Evolutionary conservation across 345 rosid species (phyloP), one percentile per base, ranked within the genome.

Genomic region (Capsella bursapastoris): DNA sequence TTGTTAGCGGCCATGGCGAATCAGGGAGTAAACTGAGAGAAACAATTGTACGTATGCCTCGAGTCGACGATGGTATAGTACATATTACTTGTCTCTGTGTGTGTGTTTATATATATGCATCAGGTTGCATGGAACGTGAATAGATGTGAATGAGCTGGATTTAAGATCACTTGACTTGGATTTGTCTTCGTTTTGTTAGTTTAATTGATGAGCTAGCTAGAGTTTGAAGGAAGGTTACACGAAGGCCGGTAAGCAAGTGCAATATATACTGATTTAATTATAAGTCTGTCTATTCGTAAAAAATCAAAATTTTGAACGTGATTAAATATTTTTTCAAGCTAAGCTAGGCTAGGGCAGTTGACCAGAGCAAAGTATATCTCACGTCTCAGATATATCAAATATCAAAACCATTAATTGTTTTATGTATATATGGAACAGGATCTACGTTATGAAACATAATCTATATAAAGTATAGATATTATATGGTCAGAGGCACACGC

Each of bases 141-240:
- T 40, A 43, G 69, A 58, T 75, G 38, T 18, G 68, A 65, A 57
- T 57, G 55, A 77, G 76, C 80, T 77, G 80, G 72, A 77, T 50
- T 50, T 40, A 65, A 65, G 71, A 69, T 69, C 64, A 62, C 79
- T 76, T 38, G 55, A 64, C 35, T 29, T 52, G 7, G 55, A 31
- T 57, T 70, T 57, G 53, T 41, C 29, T 53, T 51, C 40, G 45
- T 27, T 27, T 27, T 53, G 50, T 38, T 37, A 13, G 14, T 35
- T 66, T 13, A 66, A 37, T 35, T 32, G 37, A 37, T 59, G 31
- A 56, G 34, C 34, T 75, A 48, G 74, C 75, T 63, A 38, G 51
- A 32, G 49, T 41, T 25, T 15, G 32, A 71, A 77, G 72, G 80
- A 70, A 77, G 76, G 67, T 64, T 11, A 22, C n/a, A 25, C 41